Percentiles rank a stretch among this genome's conserved stretches.
These are phyloP conservation scores for Penicillium verhagenii DNA, from an alignment of 495 filamentous ascomycete genomes.

Conservation along the genomic window DNA sequence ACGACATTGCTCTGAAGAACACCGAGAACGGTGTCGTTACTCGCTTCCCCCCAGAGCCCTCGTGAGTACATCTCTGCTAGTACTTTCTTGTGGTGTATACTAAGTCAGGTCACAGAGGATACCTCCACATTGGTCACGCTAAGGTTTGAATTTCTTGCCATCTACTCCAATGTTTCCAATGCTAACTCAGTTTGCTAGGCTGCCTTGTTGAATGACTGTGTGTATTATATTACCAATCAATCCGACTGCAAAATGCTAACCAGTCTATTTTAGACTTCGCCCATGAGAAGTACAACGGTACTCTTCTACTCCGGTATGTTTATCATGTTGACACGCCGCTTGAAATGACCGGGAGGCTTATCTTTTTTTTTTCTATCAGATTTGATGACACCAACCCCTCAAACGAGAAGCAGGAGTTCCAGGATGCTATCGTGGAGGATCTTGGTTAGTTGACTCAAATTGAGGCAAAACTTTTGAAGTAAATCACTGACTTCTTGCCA, in stretches of 20 bases:
- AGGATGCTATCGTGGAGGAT: conserved; percentile 86
- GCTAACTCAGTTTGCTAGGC: conserved; percentile 37
- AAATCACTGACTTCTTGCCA: neutral
- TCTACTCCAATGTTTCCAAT: neutral
- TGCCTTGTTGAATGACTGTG: conserved; percentile 79
- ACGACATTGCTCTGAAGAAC: conserved; percentile 84
- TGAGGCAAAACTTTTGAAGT: neutral
- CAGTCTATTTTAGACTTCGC: conserved; percentile 63
- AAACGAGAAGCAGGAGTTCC: conserved; percentile 91
- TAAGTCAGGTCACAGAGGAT: conserved; percentile 53
- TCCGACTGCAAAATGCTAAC: neutral
- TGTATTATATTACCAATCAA: neutral
- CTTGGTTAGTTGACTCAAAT: conserved; percentile 37
- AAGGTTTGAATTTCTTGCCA: conserved; percentile 41
- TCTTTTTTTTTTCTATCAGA: neutral
- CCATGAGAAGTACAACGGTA: conserved; percentile 82
- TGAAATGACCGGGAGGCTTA: neutral
- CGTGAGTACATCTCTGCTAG: conserved; percentile 48
- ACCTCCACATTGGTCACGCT: conserved; percentile 91
- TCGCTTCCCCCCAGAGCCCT: conserved; percentile 93
- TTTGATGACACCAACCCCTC: conserved; percentile 94
- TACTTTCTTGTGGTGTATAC: neutral
- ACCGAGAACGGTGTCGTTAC: conserved; percentile 92
- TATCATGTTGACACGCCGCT: neutral
- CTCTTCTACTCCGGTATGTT: conserved; percentile 63